These are phyloP conservation scores for Paramecium bursaria DNA, from an alignment of 73 alveolate genomes.

Conservation along the genomic window DNA sequence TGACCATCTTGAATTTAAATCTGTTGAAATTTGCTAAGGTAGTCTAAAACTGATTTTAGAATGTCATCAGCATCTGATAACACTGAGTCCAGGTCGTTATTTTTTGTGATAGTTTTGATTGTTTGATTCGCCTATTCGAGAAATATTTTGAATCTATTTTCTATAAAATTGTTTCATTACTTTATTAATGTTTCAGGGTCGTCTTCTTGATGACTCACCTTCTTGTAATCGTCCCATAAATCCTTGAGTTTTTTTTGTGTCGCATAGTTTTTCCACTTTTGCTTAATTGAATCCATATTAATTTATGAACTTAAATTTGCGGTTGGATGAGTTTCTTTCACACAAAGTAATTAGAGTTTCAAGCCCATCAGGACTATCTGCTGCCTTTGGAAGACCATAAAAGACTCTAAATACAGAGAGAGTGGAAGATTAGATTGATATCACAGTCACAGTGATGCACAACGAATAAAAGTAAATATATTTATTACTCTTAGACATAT, in stretches of 20 bases:
- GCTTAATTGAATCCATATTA: slow-evolving; percentile 56
- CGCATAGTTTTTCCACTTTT: slow-evolving; percentile 52
- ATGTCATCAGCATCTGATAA: slow-evolving; percentile 28
- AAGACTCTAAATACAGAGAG: too few species aligned
- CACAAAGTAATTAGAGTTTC: too few species aligned
- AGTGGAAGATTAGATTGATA: too few species aligned
- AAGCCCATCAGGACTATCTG: too few species aligned
- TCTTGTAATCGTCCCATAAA: slow-evolving; percentile 45
- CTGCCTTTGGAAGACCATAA: too few species aligned
- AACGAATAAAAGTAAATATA: too few species aligned
- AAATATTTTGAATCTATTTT: slow-evolving; percentile 19
- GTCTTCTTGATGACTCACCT: slow-evolving; percentile 10
- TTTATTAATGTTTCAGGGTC: slow-evolving; percentile 36
- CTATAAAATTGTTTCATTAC: background rate
- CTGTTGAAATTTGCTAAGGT: slow-evolving; percentile 39
- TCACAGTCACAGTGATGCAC: too few species aligned
- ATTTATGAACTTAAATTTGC: too few species aligned
- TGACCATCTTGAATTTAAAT: slow-evolving; percentile 23
- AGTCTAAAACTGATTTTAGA: background rate
- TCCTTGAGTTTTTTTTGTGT: slow-evolving; percentile 30
- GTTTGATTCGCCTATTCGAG: slow-evolving; percentile 39
- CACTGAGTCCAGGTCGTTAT: slow-evolving; percentile 11
- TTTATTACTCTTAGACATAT: too few species aligned
- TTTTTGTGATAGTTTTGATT: background rate
- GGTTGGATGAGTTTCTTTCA: too few species aligned